Evolutionary conservation across 345 rosid species (phyloP), one percentile per base, ranked within the genome.

Genomic region (Eucalyptus curtisii): DNA sequence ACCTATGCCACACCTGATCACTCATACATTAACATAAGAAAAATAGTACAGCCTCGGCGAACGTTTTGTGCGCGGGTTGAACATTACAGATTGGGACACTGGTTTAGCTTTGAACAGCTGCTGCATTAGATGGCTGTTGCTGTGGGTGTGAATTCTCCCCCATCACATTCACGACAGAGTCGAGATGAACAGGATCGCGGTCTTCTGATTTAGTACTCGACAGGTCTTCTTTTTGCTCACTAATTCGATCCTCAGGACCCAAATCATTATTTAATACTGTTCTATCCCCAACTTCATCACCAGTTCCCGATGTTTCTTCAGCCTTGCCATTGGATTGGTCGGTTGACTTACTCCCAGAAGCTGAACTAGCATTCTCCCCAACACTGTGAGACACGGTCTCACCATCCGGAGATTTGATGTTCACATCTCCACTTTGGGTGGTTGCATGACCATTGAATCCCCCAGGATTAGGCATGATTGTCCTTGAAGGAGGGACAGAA

Each of bases 401-500:
- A 11, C 64, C 89, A 93, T 86, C 92, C 71, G 89, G 95, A 86
- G 91, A 91, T 91, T 90, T 92, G 87, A 89, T 30, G 61, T 89
- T 91, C 10, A 91, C 89, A 53, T 86, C 91, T 33, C 91, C 93
- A 61, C 89, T 89, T n/a, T 90, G 92, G 87, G 90, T 82, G 24
- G 86, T 49, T n/a, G 91, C 53, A 81, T 66, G 59, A 84, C 30
- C 90, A 86, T 89, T 90, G 59, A 87, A 61, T 61, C 93, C 92
- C 31, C 86, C 80, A 57, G 91, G 27, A 66, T 95, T 95, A 80
- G 91, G 96, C 88, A 96, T 94, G 33, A 96, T 92, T 86, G 95
- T 92, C 92, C 98, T 95, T 59, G 93, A 93, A 87, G 97, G 96
- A 90, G 99, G 99, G 91, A 95, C 88, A 52, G 93, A 94, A 59